Evolutionary conservation across 2,329 filamentous ascomycete species (phyloP).

Genomic region (Ophiostoma novo-ulmi): DNA sequence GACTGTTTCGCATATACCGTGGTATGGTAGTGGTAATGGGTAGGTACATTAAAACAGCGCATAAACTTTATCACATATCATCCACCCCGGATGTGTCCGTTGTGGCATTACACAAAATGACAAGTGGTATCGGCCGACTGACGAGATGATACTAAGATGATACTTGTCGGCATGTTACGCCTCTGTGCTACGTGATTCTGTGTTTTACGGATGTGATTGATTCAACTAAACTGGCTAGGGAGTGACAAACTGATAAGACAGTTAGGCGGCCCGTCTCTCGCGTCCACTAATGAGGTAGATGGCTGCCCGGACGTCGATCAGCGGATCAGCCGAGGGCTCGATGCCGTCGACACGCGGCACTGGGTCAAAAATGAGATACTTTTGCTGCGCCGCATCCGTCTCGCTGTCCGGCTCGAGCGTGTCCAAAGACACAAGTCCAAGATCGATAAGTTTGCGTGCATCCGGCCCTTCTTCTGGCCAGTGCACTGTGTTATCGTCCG

Average conservation of each 20-base stretch:
- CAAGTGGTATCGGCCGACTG: conserved; percentile 4
- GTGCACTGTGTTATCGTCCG: conserved; percentile 32
- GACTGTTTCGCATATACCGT: background rate
- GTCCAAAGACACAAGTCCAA: conserved; percentile 46
- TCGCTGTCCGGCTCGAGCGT: conserved; percentile 35
- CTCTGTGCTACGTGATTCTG: background rate
- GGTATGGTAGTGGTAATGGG: background rate
- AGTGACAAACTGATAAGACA: background rate
- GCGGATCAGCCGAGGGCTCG: conserved; percentile 49
- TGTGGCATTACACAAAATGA: background rate
- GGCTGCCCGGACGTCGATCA: conserved; percentile 51
- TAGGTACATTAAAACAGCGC: background rate
- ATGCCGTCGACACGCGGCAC: conserved; percentile 53
- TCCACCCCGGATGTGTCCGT: background rate
- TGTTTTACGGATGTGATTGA: background rate
- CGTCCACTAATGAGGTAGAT: conserved; percentile 41
- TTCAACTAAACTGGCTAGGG: no score
- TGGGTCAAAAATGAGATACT: conserved; percentile 54
- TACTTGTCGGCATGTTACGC: background rate
- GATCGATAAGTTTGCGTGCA: conserved; percentile 44
- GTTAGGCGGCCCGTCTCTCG: conserved; percentile 9
- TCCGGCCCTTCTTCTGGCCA: conserved; percentile 55
- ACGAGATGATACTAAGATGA: background rate
- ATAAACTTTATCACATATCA: background rate
- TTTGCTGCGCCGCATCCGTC: conserved; percentile 43